Conservation (phyloP, 1,139 yeast genomes). For the Candida glucosophila region DNA sequence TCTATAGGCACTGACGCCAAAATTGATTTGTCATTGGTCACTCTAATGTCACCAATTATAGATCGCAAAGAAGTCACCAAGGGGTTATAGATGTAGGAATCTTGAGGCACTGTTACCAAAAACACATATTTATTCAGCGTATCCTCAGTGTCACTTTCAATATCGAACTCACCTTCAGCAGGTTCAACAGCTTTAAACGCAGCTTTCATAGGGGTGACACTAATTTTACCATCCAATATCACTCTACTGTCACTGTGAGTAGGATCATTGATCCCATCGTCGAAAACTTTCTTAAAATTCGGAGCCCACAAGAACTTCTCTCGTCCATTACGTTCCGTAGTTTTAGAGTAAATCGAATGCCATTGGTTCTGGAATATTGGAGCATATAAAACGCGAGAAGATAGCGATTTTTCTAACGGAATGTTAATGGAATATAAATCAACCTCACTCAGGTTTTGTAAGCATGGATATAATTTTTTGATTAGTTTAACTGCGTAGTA, state of each 20-base stretch:
- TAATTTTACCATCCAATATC: constrained; percentile 40
- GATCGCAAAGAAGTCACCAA: constrained; percentile 32
- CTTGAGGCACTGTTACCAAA: constrained; percentile 24
- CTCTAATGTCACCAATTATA: constrained; percentile 16
- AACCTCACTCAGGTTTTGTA: constrained; percentile 39
- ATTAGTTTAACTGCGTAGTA: constrained; percentile 56
- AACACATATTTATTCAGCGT: constrained; percentile 6
- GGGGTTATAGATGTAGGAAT: constrained; percentile 55
- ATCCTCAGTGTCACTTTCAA: constrained; percentile 18
- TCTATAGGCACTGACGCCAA: constrained; percentile 12
- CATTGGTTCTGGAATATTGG: constrained; percentile 75
- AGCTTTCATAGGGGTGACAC: constrained; percentile 83
- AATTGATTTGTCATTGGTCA: constrained; percentile 18
- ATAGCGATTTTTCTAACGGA: constrained; percentile 53
- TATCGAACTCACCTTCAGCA: constrained; percentile 46
- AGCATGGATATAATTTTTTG: constrained; percentile 46
- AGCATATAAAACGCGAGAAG: constrained; percentile 60
- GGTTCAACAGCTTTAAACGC: constrained; percentile 51
- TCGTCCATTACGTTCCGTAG: constrained; percentile 15
- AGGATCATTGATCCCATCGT: constrained; percentile 44
- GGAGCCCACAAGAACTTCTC: constrained; percentile 70
- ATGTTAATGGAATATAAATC: constrained; percentile 81
- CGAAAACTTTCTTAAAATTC: constrained; percentile 61
- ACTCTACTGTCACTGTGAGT: constrained; percentile 53
- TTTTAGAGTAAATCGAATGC: constrained; percentile 46